Evolutionary conservation across 2,329 filamentous ascomycete genomes (phyloP), one percentile per base, ranked within the genome.

Genomic region (Fusarium bulbicola): DNA sequence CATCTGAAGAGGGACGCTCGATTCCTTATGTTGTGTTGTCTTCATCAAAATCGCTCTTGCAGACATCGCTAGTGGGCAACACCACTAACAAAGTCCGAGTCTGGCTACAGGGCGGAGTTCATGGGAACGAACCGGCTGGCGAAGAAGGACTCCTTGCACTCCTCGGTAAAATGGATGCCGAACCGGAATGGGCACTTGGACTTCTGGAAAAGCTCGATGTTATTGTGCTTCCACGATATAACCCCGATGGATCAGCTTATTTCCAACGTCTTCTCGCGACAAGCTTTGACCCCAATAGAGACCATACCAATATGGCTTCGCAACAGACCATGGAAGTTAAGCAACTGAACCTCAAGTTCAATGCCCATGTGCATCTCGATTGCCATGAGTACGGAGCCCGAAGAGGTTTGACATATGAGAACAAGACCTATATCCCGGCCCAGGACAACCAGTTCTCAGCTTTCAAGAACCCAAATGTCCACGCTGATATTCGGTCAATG

Each of bases 401-500:
- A 14, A 30, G 50, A 15, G 20, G n/a, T 0, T 10, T 69, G 1
- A 39, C 40, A 1, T 52, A 71, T 6, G 52, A 66, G 3, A 78
- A 70, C 21, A 79, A 76, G 5, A 67, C 65, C 1, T 66, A 74
- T 15, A 58, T 69, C 24, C 77, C 79, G 3, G 64, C 63, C 1
- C 70, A 78, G 7, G 80, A 81, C 13, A 76, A 74, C 7, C 74
- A 79, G 5, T 81, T 80, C 42, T 80, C 80, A 0, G 79, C 80
- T 0, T 79, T 79, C 18, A 81, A 81, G 70, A 81, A 81, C 42
- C 75, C 80, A 0, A 81, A 81, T 47, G 80, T 81, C 32, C 73
- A 81, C 28, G n/a, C 63, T 1, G 74, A 76, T 39, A 81, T 81
- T 12, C 76, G 80, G 3, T 62, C 66, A 1, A 36, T 81, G 6